These are phyloP conservation scores for Austroboletus novae-zelandiae DNA, from an alignment of 1,284 basidiomycete species.

Conservation along the genomic window DNA sequence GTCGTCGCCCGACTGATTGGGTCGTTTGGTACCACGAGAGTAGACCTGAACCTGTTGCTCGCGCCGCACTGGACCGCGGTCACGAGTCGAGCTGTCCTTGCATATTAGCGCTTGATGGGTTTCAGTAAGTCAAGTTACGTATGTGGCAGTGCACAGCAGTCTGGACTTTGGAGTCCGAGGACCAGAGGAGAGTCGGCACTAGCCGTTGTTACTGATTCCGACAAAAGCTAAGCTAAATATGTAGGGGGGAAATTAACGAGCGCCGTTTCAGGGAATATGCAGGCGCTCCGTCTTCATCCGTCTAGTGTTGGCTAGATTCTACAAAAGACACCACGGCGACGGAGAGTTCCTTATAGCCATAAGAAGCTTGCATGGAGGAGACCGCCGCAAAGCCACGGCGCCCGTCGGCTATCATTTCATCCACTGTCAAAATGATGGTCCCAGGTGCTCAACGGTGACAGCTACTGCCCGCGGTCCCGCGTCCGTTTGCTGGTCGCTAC, in stretches of 20 bases:
- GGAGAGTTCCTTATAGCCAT: no score
- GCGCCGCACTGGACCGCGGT: background rate
- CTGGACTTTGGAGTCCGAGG: background rate
- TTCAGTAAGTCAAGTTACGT: background rate
- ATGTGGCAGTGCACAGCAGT: background rate
- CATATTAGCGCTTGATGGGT: background rate
- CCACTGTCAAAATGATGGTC: no score
- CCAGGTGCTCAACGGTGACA: background rate
- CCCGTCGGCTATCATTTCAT: no score
- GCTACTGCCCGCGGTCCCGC: no score
- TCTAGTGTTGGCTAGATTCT: no score
- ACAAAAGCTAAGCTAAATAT: no score
- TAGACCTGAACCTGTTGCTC: background rate
- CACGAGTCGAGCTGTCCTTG: background rate
- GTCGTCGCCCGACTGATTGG: background rate
- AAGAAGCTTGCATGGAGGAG: no score
- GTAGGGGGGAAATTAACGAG: background rate
- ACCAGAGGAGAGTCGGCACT: background rate
- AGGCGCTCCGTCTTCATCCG: no score
- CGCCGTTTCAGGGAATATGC: background rate
- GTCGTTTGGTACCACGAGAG: background rate
- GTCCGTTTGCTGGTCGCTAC: background rate
- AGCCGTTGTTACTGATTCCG: no score
- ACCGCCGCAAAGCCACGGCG: no score
- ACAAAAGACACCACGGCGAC: no score